phyloP scores from a whole-genome alignment of 768 basidiomycete genomes.

The Tylopilus vinaceipallidus region DNA sequence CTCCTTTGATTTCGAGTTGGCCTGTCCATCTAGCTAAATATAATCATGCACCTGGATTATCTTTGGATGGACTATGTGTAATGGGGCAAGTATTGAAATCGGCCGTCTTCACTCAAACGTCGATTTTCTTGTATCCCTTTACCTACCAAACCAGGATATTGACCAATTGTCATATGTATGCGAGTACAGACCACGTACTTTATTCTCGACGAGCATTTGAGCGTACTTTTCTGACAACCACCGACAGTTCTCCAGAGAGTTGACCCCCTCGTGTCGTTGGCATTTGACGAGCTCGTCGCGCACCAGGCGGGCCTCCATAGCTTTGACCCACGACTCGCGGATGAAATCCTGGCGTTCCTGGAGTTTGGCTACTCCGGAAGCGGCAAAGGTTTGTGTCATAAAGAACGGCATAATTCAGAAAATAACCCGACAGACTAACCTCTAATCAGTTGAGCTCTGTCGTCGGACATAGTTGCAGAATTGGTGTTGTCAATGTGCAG shows the following conservation, averaged over 20 bases:
- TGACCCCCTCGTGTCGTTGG: constrained; percentile 87
- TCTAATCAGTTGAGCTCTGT: constrained; percentile 34
- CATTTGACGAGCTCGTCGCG: constrained; percentile 88
- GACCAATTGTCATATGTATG: constrained; percentile 7
- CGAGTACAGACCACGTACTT: constrained; percentile 47
- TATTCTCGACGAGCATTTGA: constrained; percentile 73
- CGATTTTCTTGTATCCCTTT: constrained; percentile 81
- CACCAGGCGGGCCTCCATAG: constrained; percentile 90
- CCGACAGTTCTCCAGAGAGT: constrained; percentile 86
- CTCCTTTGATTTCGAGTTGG: background rate
- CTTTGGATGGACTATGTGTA: background rate
- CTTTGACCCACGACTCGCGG: constrained; percentile 90
- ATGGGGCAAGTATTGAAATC: too few species aligned
- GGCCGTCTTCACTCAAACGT: constrained; percentile 43
- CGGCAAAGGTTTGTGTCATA: background rate
- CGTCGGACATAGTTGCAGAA: constrained; percentile 30
- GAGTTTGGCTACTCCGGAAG: constrained; percentile 48
- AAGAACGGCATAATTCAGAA: background rate
- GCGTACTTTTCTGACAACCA: constrained; percentile 83
- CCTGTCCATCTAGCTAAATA: background rate
- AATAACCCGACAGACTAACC: constrained; percentile 24
- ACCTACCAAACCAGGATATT: constrained; percentile 49
- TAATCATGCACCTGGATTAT: background rate
- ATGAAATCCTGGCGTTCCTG: constrained; percentile 71
- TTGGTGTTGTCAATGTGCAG: background rate